Evolutionary conservation across 352 stramenopile species (phyloP).

Genomic region (Phytopythium oedochilum): DNA sequence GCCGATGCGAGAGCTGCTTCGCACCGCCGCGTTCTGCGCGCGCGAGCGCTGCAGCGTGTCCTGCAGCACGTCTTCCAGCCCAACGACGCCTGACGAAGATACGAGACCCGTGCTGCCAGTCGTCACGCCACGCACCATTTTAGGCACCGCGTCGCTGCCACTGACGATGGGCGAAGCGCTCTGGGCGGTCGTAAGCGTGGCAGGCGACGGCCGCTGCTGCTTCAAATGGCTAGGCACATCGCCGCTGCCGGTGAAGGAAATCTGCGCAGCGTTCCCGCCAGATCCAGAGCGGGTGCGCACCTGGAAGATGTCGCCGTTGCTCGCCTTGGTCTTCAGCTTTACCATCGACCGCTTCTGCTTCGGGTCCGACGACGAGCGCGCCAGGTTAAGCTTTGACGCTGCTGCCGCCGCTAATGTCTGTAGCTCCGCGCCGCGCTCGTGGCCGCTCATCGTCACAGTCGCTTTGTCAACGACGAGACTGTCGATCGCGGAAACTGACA

Average conservation of each 20-base stretch:
- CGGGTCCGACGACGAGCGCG: conserved; percentile 69
- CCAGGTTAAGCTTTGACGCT: conserved; percentile 58
- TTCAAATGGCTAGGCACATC: not conserved
- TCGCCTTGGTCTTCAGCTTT: conserved; percentile 54
- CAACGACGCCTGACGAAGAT: not conserved
- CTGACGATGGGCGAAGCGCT: conserved; percentile 3
- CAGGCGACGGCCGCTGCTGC: conserved; percentile 3
- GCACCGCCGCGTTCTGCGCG: conserved; percentile 34
- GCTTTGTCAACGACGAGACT: conserved; percentile 3
- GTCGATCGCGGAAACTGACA: conserved; percentile 20
- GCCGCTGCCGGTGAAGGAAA: not conserved
- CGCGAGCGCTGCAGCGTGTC: conserved; percentile 63
- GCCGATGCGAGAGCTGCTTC: conserved; percentile 63
- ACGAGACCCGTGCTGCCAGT: conserved; percentile 42
- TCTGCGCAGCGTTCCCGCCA: not conserved
- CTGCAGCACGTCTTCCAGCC: conserved; percentile 58
- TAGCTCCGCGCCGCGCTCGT: not conserved
- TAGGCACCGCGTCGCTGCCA: conserved; percentile 31
- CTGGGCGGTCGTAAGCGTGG: not conserved
- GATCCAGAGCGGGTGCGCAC: conserved; percentile 25
- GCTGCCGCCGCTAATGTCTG: conserved; percentile 29
- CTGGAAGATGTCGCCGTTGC: conserved; percentile 51
- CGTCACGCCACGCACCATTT: conserved; percentile 62
- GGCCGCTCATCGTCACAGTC: conserved; percentile 1
- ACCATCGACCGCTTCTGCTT: conserved; percentile 65